A percentile compares a stretch with the other conserved stretches of the same genome.
phyloP scores from a whole-genome alignment of 768 basidiomycete species.

The Trametes maxima region DNA sequence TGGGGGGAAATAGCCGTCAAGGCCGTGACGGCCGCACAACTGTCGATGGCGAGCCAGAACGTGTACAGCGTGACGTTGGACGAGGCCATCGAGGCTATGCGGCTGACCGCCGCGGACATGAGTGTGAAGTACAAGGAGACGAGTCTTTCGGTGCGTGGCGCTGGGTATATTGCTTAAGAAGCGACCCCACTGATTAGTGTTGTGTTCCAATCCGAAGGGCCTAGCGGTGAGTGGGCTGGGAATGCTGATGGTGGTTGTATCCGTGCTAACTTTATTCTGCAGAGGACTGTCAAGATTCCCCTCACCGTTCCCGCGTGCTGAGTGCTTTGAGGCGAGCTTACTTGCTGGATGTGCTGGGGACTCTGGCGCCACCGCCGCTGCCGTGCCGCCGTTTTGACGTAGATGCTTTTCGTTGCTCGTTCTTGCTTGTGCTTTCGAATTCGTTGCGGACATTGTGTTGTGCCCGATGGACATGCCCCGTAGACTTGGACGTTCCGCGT shows the following conservation, averaged over 20 bases:
- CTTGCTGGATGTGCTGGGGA: not conserved
- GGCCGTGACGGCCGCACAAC: constrained; percentile 90
- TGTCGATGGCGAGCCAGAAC: constrained; percentile 91
- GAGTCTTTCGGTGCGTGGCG: constrained; percentile 72
- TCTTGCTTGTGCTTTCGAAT: no score
- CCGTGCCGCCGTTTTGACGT: not conserved
- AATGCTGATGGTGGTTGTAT: constrained; percentile 17
- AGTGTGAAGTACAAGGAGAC: constrained; percentile 96
- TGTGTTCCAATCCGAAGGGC: constrained; percentile 40
- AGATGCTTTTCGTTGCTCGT: not conserved
- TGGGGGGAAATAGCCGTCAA: constrained; percentile 70
- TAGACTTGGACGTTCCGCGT: no score
- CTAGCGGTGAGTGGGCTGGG: constrained; percentile 51
- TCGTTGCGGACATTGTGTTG: no score
- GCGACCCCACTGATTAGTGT: not conserved
- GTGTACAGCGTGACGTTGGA: constrained; percentile 87
- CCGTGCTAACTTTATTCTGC: constrained; percentile 1
- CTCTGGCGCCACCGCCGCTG: not conserved
- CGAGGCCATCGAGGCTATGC: constrained; percentile 95
- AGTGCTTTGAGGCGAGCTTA: not conserved
- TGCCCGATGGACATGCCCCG: no score
- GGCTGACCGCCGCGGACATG: constrained; percentile 92
- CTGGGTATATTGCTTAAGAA: not conserved
- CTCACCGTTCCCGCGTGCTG: constrained; percentile 83
- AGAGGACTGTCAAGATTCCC: constrained; percentile 83